phyloP scores from a whole-genome alignment of 495 filamentous ascomycete species.

The Cercophora sp. region DNA sequence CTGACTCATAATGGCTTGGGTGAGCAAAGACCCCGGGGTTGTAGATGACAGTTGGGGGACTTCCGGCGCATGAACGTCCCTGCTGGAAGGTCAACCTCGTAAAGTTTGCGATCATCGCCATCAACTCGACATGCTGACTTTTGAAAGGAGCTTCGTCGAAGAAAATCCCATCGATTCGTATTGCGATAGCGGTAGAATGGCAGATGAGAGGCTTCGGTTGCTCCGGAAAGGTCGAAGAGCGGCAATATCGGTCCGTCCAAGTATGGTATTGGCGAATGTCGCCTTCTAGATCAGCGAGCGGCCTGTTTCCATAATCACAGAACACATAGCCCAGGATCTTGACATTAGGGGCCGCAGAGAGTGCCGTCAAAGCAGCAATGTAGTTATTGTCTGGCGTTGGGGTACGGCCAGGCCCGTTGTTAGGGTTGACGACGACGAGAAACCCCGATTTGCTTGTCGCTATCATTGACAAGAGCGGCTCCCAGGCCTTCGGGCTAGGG shows the following conservation, averaged over 20 bases:
- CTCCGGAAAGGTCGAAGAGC: background rate
- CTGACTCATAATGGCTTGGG: slow-evolving; percentile 14
- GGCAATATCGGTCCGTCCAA: background rate
- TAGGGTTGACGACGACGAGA: slow-evolving; percentile 53
- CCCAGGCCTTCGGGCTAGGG: slow-evolving; percentile 47
- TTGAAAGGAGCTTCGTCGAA: slow-evolving; percentile 20
- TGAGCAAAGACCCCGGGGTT: slow-evolving; percentile 28
- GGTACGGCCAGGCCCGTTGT: slow-evolving; percentile 48
- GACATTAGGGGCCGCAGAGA: slow-evolving; percentile 46
- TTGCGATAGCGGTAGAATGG: background rate
- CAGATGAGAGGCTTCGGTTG: background rate
- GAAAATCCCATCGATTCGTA: slow-evolving; percentile 20
- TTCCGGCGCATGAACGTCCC: background rate
- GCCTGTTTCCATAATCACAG: slow-evolving; percentile 45
- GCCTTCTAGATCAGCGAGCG: slow-evolving; percentile 33
- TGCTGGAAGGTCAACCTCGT: background rate
- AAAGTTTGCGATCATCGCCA: slow-evolving; percentile 2
- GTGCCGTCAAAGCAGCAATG: slow-evolving; percentile 41
- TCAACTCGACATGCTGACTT: slow-evolving; percentile 11
- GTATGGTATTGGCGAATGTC: slow-evolving; percentile 30
- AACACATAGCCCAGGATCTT: slow-evolving; percentile 53
- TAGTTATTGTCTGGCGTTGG: slow-evolving; percentile 50
- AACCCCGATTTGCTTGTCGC: too few species aligned
- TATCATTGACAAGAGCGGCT: slow-evolving; percentile 41
- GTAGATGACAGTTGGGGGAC: slow-evolving; percentile 14